Conservation (phyloP, 805 yeast species). For the Candida tallmaniae region DNA sequence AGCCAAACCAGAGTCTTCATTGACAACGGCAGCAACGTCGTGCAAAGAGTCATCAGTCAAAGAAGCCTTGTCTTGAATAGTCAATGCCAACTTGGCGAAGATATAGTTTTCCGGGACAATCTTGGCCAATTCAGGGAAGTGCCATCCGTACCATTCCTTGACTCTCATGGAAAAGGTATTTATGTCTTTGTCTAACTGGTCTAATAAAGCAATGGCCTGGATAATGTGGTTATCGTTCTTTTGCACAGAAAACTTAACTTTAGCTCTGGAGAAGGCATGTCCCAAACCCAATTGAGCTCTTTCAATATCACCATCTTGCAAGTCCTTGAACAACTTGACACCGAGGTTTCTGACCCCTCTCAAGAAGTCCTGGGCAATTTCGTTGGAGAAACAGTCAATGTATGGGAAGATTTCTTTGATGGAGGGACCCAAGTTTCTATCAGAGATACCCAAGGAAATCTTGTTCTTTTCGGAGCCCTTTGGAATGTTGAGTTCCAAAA, state of each 20-base stretch:
- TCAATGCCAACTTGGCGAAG: conserved; percentile 76
- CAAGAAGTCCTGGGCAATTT: conserved; percentile 88
- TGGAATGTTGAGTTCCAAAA: conserved; percentile 89
- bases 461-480: conserved; percentile 64
- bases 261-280: conserved; percentile 98
- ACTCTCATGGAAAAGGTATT: conserved; percentile 97
- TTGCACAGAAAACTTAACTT: conserved; percentile 97
- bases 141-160: conserved; percentile 99
- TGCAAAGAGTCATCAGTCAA: conserved; percentile 91
- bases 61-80: conserved; percentile 82
- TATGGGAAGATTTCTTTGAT: conserved; percentile 87
- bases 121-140: conserved; percentile 94
- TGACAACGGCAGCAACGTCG: conserved; percentile 83
- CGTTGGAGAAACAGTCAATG: conserved; percentile 87
- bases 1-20: conserved; percentile 87
- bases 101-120: conserved; percentile 84
- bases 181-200: conserved; percentile 96
- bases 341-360: conserved; percentile 95
- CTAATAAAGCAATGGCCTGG: conserved; percentile 96
- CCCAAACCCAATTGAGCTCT: conserved; percentile 98
- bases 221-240: conserved; percentile 98
- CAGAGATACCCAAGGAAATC: conserved; percentile 82
- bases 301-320: conserved; percentile 93
- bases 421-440: conserved; percentile 93
- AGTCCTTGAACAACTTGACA: conserved; percentile 80